These are phyloP conservation scores for Pontederia crassipes DNA, from an alignment of 176 grass and related monocot species.

Conservation along the genomic window DNA sequence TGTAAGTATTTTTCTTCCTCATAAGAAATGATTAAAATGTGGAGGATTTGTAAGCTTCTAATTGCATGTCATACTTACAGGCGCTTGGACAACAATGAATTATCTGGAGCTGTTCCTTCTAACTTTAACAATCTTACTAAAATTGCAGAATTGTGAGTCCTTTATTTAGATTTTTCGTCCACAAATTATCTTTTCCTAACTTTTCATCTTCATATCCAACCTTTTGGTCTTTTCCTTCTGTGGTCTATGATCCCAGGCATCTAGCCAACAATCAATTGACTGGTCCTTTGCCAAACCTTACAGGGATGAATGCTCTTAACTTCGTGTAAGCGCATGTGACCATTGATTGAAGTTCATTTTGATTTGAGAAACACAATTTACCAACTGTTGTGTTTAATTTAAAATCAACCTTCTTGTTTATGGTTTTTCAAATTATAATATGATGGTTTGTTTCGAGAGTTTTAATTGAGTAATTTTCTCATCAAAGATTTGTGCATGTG, in stretches of 20 bases:
- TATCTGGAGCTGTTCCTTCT: slow-evolving; percentile 10
- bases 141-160: slow-evolving; percentile 4
- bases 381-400: background rate
- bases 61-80: background rate
- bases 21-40: background rate
- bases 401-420: too few relatives aligned
- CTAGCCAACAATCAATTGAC: slow-evolving; percentile 9
- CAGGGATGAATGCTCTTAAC: slow-evolving; percentile 4
- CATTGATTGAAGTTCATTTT: background rate
- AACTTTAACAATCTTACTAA: slow-evolving; percentile 13
- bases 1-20: slow-evolving; percentile 7
- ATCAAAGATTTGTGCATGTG: too few relatives aligned
- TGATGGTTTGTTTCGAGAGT: background rate
- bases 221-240: background rate
- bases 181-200: background rate
- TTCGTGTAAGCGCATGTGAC: slow-evolving; percentile 10
- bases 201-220: background rate
- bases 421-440: too few relatives aligned
- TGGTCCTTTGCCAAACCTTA: slow-evolving; percentile 20
- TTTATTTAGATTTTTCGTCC: background rate
- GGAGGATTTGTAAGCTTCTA: too few relatives aligned
- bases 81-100: background rate
- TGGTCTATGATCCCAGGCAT: slow-evolving; percentile 1
- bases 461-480: background rate
- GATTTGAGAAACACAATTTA: background rate